phyloP scores from a whole-genome alignment of 1,139 yeast species.

The Protomyces macrosporus region DNA sequence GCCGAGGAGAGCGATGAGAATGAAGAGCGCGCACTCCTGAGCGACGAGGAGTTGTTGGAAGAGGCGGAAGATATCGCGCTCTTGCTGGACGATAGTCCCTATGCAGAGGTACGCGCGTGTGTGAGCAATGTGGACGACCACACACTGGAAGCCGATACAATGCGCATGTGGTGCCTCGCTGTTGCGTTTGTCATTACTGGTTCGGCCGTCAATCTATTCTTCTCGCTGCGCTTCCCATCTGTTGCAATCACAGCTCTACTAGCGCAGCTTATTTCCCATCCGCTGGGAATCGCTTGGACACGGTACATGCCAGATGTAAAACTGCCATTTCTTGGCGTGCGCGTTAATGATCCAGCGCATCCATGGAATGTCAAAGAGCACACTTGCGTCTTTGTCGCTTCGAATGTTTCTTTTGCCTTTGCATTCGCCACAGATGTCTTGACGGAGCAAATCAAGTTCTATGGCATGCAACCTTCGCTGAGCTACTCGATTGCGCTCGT shows the following conservation, averaged over 20 bases:
- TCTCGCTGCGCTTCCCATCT: slow-evolving; percentile 53
- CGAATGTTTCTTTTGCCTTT: slow-evolving; percentile 48
- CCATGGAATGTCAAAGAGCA: slow-evolving; percentile 22
- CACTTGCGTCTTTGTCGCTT: slow-evolving; percentile 20
- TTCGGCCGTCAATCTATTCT: slow-evolving; percentile 55
- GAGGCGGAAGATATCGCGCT: slow-evolving; percentile 8
- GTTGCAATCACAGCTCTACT: slow-evolving; percentile 53
- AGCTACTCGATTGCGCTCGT: slow-evolving; percentile 25
- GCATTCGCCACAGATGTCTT: slow-evolving; percentile 56
- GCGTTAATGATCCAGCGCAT: slow-evolving; percentile 7
- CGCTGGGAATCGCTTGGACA: slow-evolving; percentile 46
- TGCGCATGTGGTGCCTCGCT: slow-evolving; percentile 28
- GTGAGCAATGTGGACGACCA: slow-evolving; percentile 60
- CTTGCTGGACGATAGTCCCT: slow-evolving; percentile 20
- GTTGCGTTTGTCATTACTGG: slow-evolving; percentile 52
- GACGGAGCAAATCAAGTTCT: slow-evolving; percentile 50
- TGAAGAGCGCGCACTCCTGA: slow-evolving; percentile 6
- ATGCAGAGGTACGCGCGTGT: slow-evolving; percentile 51
- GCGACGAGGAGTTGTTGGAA: slow-evolving; percentile 13
- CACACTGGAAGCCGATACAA: slow-evolving; percentile 52
- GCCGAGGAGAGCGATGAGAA: background rate
- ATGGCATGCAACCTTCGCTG: slow-evolving; percentile 27
- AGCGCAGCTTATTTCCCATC: slow-evolving; percentile 45
- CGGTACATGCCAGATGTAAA: slow-evolving; percentile 43
- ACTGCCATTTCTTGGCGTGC: background rate